Percentiles rank a stretch among this genome's conserved stretches.
Conservation (phyloP, 1,284 basidiomycete species). For the Ustilago tritici region DNA sequence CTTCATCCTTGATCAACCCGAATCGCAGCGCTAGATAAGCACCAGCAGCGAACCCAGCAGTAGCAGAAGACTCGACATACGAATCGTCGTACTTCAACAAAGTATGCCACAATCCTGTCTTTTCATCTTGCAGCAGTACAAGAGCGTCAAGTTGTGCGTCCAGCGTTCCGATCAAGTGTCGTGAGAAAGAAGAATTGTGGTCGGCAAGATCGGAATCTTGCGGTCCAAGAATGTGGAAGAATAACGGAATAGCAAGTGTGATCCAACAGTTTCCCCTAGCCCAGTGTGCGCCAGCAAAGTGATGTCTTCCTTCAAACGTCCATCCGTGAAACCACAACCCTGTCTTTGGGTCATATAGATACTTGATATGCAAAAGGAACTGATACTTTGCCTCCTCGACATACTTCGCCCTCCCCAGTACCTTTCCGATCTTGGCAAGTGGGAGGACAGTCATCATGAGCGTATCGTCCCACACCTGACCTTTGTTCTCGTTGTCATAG, state of each 20-base stretch:
- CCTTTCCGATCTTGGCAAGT: slow-evolving; percentile 76
- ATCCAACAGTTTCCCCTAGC: slow-evolving; percentile 78
- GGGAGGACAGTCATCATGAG: slow-evolving; percentile 77
- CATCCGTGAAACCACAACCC: slow-evolving; percentile 75
- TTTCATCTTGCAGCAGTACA: slow-evolving; percentile 73
- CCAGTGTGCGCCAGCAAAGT: slow-evolving; percentile 76
- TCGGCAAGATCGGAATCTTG: slow-evolving; percentile 15
- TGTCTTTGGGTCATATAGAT: slow-evolving; percentile 73
- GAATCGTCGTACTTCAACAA: slow-evolving; percentile 75
- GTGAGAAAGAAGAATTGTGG: slow-evolving; percentile 53
- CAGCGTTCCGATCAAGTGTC: slow-evolving; percentile 73
- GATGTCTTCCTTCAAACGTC: slow-evolving; percentile 74
- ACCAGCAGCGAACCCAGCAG: slow-evolving; percentile 77
- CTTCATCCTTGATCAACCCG: slow-evolving; percentile 71
- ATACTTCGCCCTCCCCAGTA: slow-evolving; percentile 74
- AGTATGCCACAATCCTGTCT: slow-evolving; percentile 76
- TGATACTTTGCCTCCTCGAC: slow-evolving; percentile 77
- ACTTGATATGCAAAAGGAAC: slow-evolving; percentile 75
- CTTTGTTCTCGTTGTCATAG: slow-evolving; percentile 74
- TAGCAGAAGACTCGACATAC: slow-evolving; percentile 76
- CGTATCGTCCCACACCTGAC: slow-evolving; percentile 78
- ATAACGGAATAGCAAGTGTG: slow-evolving; percentile 76
- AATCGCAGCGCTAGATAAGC: slow-evolving; percentile 75
- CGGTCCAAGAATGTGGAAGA: slow-evolving; percentile 73
- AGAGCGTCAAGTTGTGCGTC: slow-evolving; percentile 75